Base-by-base conservation (phyloP, 192 early-diverging fungal genomes). In the Podila clonocystis region DNA sequence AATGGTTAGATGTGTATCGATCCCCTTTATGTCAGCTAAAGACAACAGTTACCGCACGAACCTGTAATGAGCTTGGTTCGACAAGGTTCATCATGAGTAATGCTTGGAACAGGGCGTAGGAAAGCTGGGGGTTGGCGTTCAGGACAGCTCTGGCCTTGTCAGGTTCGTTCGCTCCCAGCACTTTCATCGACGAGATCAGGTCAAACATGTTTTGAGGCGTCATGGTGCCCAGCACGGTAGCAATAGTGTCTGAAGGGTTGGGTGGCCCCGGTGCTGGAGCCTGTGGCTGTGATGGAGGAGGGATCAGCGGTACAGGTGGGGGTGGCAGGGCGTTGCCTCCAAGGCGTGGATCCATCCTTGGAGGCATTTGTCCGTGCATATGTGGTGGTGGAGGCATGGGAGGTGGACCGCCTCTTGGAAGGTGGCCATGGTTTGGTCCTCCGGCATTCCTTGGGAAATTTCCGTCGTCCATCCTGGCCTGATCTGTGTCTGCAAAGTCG, bases 401-500 rank as follows among this genome's bases (percentile, higher is more conserved):
- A 36, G 33, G 58, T 36, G 48, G 20, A 3, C 26, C 30, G 0
- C 49, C 55, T 24, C 50, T 70, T 50, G 62, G 20, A 6, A 63
- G 68, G 9, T 68, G 75, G 28, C 74, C 74, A 67, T 65, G 58
- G 30, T 63, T 68, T 62, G 78, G 70, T 65, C 75, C 68, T 41
- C 58, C 63, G 45, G 65, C 59, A 11, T 68, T 72, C 17, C 70
- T 60, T 38, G 74, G 52, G 55, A 65, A 28, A 65, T 70, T 70
- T 36, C 64, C 62, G 38, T 67, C 67, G 28, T 74, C 62, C 45
- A 62, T 72, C 24, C 71, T 68, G 19, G 85, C 74, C 38, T 84
- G 88, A 72, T 96, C 95, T 65, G 84, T 87, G 58, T 98, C 95
- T 2, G 97, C 97, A 85, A 93, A 98, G 60, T 96, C 97, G n/a